phyloP scores from a whole-genome alignment of 2,329 filamentous ascomycete species.

The Cryphonectria radicalis region DNA sequence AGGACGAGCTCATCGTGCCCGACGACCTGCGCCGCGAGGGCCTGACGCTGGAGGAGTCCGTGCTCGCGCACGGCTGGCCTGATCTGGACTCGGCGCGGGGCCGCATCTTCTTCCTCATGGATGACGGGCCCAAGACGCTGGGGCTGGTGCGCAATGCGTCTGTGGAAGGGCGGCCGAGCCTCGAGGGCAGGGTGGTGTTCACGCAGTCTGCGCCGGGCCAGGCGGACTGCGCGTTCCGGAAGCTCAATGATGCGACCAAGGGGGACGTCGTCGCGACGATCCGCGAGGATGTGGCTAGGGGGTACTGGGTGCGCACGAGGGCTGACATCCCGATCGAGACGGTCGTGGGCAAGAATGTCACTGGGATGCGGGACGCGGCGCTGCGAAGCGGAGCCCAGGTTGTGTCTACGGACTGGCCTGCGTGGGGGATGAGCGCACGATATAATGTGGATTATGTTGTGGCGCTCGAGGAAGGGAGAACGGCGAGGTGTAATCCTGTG shows the following conservation, averaged over 20 bases:
- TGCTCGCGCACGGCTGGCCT: slow-evolving; percentile 54
- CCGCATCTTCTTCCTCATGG: slow-evolving; percentile 55
- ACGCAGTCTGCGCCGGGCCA: slow-evolving; percentile 52
- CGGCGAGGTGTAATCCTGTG: slow-evolving; percentile 12
- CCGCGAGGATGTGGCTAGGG: slow-evolving; percentile 47
- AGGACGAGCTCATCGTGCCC: slow-evolving; percentile 48
- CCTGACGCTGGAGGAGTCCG: slow-evolving; percentile 50
- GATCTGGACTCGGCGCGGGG: slow-evolving; percentile 48
- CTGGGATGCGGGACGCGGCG: slow-evolving; percentile 45
- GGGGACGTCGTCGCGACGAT: slow-evolving; percentile 44
- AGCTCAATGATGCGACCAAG: slow-evolving; percentile 49
- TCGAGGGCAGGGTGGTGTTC: slow-evolving; percentile 52
- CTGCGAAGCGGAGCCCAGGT: slow-evolving; percentile 53
- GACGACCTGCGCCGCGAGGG: slow-evolving; percentile 48
- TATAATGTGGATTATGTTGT: slow-evolving; percentile 53
- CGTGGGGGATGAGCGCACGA: slow-evolving; percentile 49
- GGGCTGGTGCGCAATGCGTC: slow-evolving; percentile 46
- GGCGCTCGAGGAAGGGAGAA: not conserved
- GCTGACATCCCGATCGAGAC: slow-evolving; percentile 51
- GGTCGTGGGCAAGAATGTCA: slow-evolving; percentile 45
- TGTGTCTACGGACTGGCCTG: slow-evolving; percentile 53
- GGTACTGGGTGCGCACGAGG: slow-evolving; percentile 54
- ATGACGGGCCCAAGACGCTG: slow-evolving; percentile 47
- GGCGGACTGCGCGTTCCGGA: slow-evolving; percentile 53
- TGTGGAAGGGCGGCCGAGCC: slow-evolving; percentile 37